Percentiles rank a stretch among this genome's conserved stretches.
These are phyloP conservation scores for Zoysia matrella DNA, from an alignment of 202 grass and related monocot genomes.

Conservation along the genomic window DNA sequence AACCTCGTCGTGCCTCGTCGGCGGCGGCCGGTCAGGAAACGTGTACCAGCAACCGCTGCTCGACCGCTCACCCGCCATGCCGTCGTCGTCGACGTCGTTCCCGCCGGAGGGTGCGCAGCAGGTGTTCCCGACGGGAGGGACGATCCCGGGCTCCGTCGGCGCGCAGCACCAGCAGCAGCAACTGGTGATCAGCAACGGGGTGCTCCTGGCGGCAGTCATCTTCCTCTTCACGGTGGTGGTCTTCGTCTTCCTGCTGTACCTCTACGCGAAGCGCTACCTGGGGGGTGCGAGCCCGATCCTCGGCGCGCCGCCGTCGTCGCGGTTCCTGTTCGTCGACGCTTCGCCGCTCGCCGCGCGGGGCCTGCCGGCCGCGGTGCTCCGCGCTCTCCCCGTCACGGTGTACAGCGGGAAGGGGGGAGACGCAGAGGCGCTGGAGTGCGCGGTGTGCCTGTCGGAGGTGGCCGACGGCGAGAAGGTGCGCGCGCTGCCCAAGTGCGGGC, in stretches of 20 bases:
- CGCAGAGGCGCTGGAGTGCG: slow-evolving; percentile 65
- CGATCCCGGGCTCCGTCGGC: neutral
- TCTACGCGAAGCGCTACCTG: slow-evolving; percentile 46
- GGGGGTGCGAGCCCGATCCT: slow-evolving; percentile 29
- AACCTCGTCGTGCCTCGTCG: neutral
- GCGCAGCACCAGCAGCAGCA: neutral
- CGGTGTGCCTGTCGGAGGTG: slow-evolving; percentile 52
- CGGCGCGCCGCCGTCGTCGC: neutral
- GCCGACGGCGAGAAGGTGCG: slow-evolving; percentile 74
- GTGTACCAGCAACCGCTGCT: neutral
- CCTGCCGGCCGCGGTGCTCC: slow-evolving; percentile 48
- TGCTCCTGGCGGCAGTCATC: slow-evolving; percentile 65
- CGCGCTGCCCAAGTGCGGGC: slow-evolving; percentile 74
- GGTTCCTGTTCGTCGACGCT: slow-evolving; percentile 43
- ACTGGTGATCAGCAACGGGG: slow-evolving; percentile 59
- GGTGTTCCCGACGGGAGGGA: neutral
- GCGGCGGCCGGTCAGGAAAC: neutral
- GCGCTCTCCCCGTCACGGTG: slow-evolving; percentile 41
- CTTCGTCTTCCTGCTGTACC: slow-evolving; percentile 62
- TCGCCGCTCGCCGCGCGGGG: slow-evolving; percentile 45
- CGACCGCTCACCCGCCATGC: neutral
- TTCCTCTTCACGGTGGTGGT: slow-evolving; percentile 82
- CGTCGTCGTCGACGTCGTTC: neutral
- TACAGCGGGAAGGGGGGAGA: neutral
- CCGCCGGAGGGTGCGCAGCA: neutral